Conservation (phyloP, 1,284 basidiomycete genomes). For the Hymenochaete sp. region DNA sequence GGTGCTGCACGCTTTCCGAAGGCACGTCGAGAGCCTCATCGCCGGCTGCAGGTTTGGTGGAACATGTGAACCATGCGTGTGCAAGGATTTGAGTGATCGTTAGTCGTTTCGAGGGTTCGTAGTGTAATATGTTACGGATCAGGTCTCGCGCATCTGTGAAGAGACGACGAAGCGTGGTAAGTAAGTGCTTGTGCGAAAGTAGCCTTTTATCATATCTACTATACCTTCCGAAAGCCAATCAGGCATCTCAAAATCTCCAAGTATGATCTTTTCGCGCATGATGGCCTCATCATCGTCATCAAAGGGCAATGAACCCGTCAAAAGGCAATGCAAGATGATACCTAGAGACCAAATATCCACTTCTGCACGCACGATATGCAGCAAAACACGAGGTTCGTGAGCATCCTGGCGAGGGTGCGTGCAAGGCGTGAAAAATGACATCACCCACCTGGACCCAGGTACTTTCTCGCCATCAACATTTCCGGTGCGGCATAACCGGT, state of each 20-base stretch:
- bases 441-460: conserved; percentile 81
- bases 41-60: conserved; percentile 23
- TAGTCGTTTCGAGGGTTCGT: conserved; percentile 68
- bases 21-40: conserved; percentile 23
- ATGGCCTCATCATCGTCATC: conserved; percentile 91
- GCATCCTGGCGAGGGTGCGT: neutral
- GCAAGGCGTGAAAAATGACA: conserved; percentile 26
- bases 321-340: conserved; percentile 88
- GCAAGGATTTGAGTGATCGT: conserved; percentile 81
- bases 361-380: too few relatives aligned
- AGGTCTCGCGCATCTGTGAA: conserved; percentile 72
- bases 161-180: conserved; percentile 2
- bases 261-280: conserved; percentile 84
- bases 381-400: neutral
- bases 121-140: conserved; percentile 71
- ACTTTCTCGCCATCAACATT: conserved; percentile 85
- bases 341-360: conserved; percentile 98
- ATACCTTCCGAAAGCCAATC: conserved; percentile 87
- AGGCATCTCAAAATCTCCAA: conserved; percentile 87
- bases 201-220: neutral
- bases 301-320: conserved; percentile 93
- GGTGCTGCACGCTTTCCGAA: conserved; percentile 22
- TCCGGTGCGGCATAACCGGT: conserved; percentile 92
- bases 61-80: conserved; percentile 75
- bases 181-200: neutral